Evolutionary conservation across 2,329 filamentous ascomycete genomes (phyloP), one percentile per base, ranked within the genome.

Genomic region (Calonectria ilicicola): DNA sequence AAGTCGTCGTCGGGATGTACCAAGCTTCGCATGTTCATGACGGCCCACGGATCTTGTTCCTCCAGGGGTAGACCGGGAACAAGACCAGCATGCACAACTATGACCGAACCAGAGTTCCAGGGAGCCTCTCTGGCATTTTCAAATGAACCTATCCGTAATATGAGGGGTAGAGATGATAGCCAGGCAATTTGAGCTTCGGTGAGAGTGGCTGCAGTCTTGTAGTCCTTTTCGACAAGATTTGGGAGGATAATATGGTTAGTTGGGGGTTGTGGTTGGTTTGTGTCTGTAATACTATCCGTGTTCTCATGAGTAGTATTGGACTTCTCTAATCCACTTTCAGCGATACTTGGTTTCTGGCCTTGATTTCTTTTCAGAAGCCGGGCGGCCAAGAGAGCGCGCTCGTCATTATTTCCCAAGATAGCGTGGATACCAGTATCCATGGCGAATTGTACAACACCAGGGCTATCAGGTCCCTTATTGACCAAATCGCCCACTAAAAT

Each of bases 331-430:
- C 15, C 19, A 29, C 21, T n/a, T 8, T 23, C 17, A 21, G 12
- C 38, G 29, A 2, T 15, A 12, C 44, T 26, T 14, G 29, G 17
- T 27, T 35, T 29, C 19, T 40, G 8, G 9, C n/a, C 23, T 1
- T 72, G 63, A 27, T 58, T 65, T 21, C 65, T 67, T 17, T 68
- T 70, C 19, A 75, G 35, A 2, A 76, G 70, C 44, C n/a, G 68
- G 46, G n/a, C 73, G 32, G 8, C 88, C 21, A 92, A 87, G 23
- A 98, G 87, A 14, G 98, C 88, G 5, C 92, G 89, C 80, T 98
- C 95, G 81, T 98, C 96, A 82, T 97, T 94, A 81, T 98, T 98
- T 9, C 96, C 96, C 63, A 95, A 91, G 5, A 98, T 94, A 67
- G 91, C 93, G 9, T 91, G 93, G 5, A 95, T 95, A 42, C 90